phyloP scores from a whole-genome alignment of 768 basidiomycete species.

The Termitomyces sp. region DNA sequence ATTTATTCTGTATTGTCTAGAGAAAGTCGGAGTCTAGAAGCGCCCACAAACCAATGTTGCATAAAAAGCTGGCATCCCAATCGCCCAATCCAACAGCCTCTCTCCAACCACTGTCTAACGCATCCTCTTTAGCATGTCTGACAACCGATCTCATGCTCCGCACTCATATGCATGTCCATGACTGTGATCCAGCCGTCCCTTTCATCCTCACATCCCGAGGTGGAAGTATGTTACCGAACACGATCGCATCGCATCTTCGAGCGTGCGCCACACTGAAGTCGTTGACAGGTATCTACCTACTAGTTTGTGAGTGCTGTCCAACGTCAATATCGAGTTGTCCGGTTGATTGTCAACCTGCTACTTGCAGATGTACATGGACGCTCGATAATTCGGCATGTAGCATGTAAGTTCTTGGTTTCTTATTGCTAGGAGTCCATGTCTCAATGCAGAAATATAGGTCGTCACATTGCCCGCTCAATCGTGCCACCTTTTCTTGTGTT shows the following conservation, averaged over 20 bases:
- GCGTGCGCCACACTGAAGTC: neutral
- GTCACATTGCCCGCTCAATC: too few relatives aligned
- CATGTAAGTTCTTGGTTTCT: too few relatives aligned
- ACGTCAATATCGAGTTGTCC: too few relatives aligned
- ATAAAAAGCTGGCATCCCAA: neutral
- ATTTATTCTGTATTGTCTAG: neutral
- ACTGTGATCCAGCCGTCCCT: too few relatives aligned
- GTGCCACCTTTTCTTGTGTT: neutral
- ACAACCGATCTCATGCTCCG: too few relatives aligned
- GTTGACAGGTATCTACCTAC: neutral
- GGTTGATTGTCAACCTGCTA: neutral
- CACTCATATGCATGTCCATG: neutral
- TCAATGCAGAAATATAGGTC: neutral
- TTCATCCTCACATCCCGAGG: neutral
- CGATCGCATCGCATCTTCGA: neutral
- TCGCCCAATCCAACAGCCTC: neutral
- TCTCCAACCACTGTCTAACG: too few relatives aligned
- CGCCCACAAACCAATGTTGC: neutral
- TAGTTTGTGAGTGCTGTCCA: neutral
- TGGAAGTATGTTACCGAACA: neutral
- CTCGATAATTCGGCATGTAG: too few relatives aligned
- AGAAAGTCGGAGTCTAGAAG: neutral
- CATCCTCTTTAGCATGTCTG: neutral
- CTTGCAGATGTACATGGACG: neutral
- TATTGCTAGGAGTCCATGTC: too few relatives aligned